Percentiles rank a stretch among this genome's conserved stretches.
Evolutionary conservation across 2,329 filamentous ascomycete species (phyloP).

Genomic region (Bipolaris bicolor): DNA sequence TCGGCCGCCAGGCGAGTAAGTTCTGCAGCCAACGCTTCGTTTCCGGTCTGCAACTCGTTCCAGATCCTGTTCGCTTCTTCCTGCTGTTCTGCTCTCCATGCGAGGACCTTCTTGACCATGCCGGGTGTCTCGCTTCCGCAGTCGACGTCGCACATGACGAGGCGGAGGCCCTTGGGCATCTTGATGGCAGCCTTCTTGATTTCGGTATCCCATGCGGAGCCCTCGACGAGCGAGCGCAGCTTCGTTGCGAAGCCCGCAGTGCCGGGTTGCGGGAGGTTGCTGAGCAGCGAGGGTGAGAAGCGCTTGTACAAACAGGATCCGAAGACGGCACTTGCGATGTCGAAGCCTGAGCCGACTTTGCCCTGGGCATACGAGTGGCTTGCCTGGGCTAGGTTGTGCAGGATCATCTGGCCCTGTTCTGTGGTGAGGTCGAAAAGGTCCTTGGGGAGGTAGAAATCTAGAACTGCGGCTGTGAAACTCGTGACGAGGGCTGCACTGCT

Average conservation of each 20-base stretch:
- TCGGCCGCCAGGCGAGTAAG: constrained; percentile 61
- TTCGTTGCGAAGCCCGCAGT: constrained; percentile 68
- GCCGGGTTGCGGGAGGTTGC: constrained; percentile 69
- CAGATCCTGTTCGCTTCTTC: constrained; percentile 73
- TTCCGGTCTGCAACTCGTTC: constrained; percentile 74
- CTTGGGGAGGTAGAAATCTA: constrained; percentile 73
- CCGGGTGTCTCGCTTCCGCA: constrained; percentile 91
- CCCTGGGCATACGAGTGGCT: constrained; percentile 95
- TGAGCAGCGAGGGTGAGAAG: constrained; percentile 83
- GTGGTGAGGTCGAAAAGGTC: constrained; percentile 63
- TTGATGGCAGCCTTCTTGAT: constrained; percentile 72
- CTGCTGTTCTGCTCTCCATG: constrained; percentile 73
- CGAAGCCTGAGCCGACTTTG: constrained; percentile 94
- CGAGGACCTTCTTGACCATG: constrained; percentile 92
- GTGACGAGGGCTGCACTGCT: constrained; percentile 95
- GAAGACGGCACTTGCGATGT: constrained; percentile 90
- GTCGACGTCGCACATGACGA: constrained; percentile 95
- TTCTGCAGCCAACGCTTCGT: constrained; percentile 71
- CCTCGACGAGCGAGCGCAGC: constrained; percentile 70
- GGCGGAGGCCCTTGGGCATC: constrained; percentile 73
- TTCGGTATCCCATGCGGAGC: constrained; percentile 76
- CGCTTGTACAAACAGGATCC: constrained; percentile 89
- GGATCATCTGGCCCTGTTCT: constrained; percentile 61
- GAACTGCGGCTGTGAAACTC: constrained; percentile 76
- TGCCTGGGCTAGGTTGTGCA: constrained; percentile 94